Evolutionary conservation across 164 flowering plant genomes (phyloP), one percentile per base, ranked within the genome.

Genomic region (Saururus chinensis): DNA sequence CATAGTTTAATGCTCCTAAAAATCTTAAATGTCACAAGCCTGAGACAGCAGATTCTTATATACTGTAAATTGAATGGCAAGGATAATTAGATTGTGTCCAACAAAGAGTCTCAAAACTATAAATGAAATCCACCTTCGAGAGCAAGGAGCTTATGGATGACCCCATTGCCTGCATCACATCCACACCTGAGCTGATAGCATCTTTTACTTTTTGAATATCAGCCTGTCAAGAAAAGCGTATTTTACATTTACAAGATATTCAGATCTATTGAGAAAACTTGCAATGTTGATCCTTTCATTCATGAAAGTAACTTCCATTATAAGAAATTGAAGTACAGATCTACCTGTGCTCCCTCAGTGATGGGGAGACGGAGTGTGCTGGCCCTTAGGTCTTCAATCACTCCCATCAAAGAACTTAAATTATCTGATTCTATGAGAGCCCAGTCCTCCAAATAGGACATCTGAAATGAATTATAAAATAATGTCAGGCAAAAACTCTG

Each of bases 291-390:
- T 4, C 53, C 22, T 19, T 37, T 37, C 10, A 12, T 7, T 17
- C 11, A 35, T 14, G 21, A 26, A 16, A 19, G 35, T 37, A 37
- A 58, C 35, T 19, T 37, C 45, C 17, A 37, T 73, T 45, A 12
- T 45, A 17, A 17, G 14, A 12, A 45, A 8, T 45, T 45, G 17
- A 30, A 30, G 37, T 45, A 45, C 17, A 17, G 17, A 12, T 87
- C 53, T 77, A 95, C 99, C 69, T 70, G 69, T 64, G 96, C 88
- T 70, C 84, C 92, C 67, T 87, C 95, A 73, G 76, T 82, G 59
- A 91, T 75, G 56, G 99, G 99, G 71, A 95, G 97, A 37, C 96
- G 88, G 57, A 95, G 96, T 62, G 92, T 95, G 78, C 99, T 89
- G 65, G 95, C 99, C 73, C 79, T 81, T 76, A 95, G 74, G 51